These are phyloP conservation scores for Eucalyptus pauciflora DNA, from an alignment of 345 rosid species.

Conservation along the genomic window DNA sequence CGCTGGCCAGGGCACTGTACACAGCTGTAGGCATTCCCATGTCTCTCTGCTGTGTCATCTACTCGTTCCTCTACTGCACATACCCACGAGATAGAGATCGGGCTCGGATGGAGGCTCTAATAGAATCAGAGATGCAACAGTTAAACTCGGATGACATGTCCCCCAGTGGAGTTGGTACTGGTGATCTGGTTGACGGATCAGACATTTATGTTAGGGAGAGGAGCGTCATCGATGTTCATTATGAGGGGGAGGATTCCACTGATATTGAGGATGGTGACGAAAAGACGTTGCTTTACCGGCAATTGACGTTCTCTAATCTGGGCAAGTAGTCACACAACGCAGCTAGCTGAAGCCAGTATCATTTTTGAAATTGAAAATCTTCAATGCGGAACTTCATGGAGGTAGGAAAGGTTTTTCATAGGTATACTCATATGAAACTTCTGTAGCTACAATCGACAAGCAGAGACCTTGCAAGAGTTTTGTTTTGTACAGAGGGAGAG, in stretches of 20 bases:
- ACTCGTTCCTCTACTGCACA: conserved; percentile 62
- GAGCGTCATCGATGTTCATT: conserved; percentile 15
- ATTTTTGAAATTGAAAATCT: not conserved
- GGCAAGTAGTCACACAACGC: not conserved
- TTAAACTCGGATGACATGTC: not conserved
- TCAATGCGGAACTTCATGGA: not conserved
- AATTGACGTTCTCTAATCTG: conserved; percentile 21
- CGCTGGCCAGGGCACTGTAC: conserved; percentile 73
- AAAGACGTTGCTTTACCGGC: conserved; percentile 16
- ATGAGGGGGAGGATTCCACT: conserved; percentile 7
- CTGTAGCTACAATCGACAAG: not conserved
- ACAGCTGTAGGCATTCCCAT: conserved; percentile 69
- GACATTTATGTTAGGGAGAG: conserved; percentile 3
- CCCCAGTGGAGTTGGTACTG: not conserved
- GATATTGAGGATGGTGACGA: conserved; percentile 28
- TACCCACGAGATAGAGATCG: conserved; percentile 74
- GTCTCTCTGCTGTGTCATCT: conserved; percentile 66
- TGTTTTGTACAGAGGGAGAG: not conserved
- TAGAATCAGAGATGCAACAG: conserved; percentile 69
- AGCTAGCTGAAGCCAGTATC: not conserved
- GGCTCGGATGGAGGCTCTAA: conserved; percentile 67
- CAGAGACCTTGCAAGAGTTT: not conserved
- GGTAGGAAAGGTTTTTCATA: not conserved
- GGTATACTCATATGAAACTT: not conserved
- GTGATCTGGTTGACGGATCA: not conserved